phyloP scores from a whole-genome alignment of 2,329 filamentous ascomycete genomes.

The Annulohypoxylon truncatum region DNA sequence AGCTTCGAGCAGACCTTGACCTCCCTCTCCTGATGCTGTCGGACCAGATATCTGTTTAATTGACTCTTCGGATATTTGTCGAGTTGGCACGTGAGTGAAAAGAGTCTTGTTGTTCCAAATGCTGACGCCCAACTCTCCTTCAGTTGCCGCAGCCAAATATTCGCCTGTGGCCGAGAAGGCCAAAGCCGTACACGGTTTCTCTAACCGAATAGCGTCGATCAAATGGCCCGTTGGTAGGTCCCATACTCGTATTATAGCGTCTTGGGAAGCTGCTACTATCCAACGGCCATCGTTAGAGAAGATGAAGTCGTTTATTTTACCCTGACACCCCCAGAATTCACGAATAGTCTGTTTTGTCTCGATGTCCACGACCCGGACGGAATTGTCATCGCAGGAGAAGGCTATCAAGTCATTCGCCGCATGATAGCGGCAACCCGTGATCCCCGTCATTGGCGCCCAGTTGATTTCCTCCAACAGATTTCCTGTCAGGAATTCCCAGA shows the following conservation, averaged over 20 bases:
- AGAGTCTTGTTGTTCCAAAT: slow-evolving; percentile 96
- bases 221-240: slow-evolving; percentile 95
- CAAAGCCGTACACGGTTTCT: slow-evolving; percentile 82
- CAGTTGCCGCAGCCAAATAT: slow-evolving; percentile 89
- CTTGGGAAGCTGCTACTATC: slow-evolving; percentile 88
- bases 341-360: slow-evolving; percentile 91
- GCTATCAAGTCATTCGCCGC: slow-evolving; percentile 85
- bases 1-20: slow-evolving; percentile 78
- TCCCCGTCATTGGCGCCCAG: slow-evolving; percentile 81
- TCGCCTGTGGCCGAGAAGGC: slow-evolving; percentile 92
- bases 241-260: slow-evolving; percentile 86
- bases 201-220: slow-evolving; percentile 88
- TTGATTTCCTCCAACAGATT: slow-evolving; percentile 82
- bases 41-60: slow-evolving; percentile 74
- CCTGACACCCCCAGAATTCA: slow-evolving; percentile 87
- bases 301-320: slow-evolving; percentile 80
- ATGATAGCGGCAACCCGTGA: slow-evolving; percentile 84
- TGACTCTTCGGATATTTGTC: slow-evolving; percentile 83
- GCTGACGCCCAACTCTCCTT: slow-evolving; percentile 86
- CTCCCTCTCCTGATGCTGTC: slow-evolving; percentile 85
- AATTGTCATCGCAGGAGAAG: slow-evolving; percentile 88
- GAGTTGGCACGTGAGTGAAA: slow-evolving; percentile 88
- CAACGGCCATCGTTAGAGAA: slow-evolving; percentile 95
- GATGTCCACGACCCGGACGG: slow-evolving; percentile 88
- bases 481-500: slow-evolving; percentile 95